These are phyloP conservation scores for Terfezia claveryi DNA, from an alignment of 495 filamentous ascomycete genomes.

Conservation along the genomic window DNA sequence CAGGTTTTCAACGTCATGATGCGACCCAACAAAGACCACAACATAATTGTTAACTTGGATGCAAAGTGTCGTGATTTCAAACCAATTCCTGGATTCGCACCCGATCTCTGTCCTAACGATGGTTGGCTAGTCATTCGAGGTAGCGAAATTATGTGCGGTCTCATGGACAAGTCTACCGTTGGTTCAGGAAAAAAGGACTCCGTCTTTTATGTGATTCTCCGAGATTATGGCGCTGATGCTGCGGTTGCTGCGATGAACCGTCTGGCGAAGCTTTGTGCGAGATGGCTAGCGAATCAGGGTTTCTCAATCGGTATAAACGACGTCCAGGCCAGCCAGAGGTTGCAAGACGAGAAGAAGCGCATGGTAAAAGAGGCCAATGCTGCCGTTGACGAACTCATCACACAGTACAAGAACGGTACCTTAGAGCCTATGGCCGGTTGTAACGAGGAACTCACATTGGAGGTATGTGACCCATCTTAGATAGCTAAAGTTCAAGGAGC, in stretches of 20 bases:
- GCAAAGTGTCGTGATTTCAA: conserved; percentile 73
- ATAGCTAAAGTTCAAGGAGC: background rate
- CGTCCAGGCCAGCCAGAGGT: conserved; percentile 52
- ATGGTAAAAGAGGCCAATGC: conserved; percentile 61
- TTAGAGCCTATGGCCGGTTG: conserved; percentile 71
- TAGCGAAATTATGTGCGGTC: conserved; percentile 92
- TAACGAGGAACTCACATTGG: conserved; percentile 75
- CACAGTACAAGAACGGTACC: conserved; percentile 50
- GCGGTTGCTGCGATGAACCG: conserved; percentile 88
- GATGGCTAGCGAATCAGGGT: conserved; percentile 70
- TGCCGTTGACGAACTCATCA: conserved; percentile 67
- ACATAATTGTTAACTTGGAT: conserved; percentile 75
- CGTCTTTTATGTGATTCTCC: conserved; percentile 84
- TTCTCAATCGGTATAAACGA: conserved; percentile 94
- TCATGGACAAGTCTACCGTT: conserved; percentile 92
- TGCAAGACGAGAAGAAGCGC: conserved; percentile 45
- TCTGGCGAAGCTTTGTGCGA: conserved; percentile 68
- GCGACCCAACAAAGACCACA: conserved; percentile 61
- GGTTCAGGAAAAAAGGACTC: conserved; percentile 95
- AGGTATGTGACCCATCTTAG: conserved; percentile 18
- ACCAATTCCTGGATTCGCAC: conserved; percentile 28
- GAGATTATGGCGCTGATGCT: conserved; percentile 77
- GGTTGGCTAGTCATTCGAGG: conserved; percentile 79
- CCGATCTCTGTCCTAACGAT: conserved; percentile 68
- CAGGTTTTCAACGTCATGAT: conserved; percentile 92